Evolutionary conservation across 2,329 filamentous ascomycete species (phyloP), one percentile per base, ranked within the genome.

Genomic region (Penicillium sp.): DNA sequence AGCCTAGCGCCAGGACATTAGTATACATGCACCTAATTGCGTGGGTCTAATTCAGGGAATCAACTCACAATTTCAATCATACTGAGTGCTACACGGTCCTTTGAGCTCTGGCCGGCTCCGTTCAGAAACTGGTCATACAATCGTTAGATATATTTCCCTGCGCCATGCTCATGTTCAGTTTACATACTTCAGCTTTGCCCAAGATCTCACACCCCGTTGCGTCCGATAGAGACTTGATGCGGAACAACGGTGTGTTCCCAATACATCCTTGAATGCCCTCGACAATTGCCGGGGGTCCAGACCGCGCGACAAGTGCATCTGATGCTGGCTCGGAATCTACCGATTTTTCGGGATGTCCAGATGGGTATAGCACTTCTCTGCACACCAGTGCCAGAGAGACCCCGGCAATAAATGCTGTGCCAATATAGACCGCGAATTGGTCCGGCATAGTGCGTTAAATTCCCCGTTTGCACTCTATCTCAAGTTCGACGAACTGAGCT

Each of bases 221-320:
- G 51, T 91, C 88, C 3, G 91, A 96, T 26, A 99, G 85, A 40
- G 91, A 93, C 68, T 88, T 90, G 75, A 99, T 93, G 66, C 88
- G 87, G 70, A 99, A 86, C 28, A 99, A 84, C 1, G 93, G 94
- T 15, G 95, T 99, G 78, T 96, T 91, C 60, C 95, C 95, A 74
- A 99, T 98, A 74, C 91, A 92, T 50, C 89, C 91, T 77, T 96
- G 93, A 63, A 99, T 91, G 19, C 95, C 95, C 59, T 91, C 86
- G 15, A 88, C 86, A 59, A 94, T 87, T 28, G 72, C 69, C 13
- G 78, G 78, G 30, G 78, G 78, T 1, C 77, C 75, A 53, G 71
- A 55, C 49, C 72, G 70, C 9, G 71, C 71, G 50, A 62, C 59
- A 10, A 73, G 47, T 7, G 68, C 45, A 37, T 70, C 63, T 53